phyloP scores from a whole-genome alignment of 306 rosid species.

The Phaseolus lunatus region DNA sequence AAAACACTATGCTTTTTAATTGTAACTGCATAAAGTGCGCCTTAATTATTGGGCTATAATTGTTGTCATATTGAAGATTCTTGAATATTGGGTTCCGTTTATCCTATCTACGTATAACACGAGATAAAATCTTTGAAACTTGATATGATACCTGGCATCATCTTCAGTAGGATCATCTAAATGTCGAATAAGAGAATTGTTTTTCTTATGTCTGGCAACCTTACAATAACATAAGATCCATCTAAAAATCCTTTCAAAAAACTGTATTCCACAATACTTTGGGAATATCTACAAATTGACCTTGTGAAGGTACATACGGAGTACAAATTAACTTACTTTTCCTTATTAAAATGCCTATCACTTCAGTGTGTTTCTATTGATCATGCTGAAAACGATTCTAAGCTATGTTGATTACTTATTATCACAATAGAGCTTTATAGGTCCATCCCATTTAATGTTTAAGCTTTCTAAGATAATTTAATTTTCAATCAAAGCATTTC shows the following conservation, averaged over 20 bases:
- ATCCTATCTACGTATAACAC: conserved; percentile 15
- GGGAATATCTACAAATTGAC: neutral
- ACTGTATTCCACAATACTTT: neutral
- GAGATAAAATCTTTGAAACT: conserved; percentile 30
- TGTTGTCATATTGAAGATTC: neutral
- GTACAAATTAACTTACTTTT: neutral
- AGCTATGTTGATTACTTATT: neutral
- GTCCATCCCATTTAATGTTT: neutral
- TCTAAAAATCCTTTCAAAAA: conserved; percentile 15
- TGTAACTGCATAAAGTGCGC: neutral
- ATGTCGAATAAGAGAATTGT: neutral
- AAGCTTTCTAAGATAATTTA: neutral
- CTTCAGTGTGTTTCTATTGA: neutral
- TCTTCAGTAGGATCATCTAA: conserved; percentile 6
- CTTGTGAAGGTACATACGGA: neutral
- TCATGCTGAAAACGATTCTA: neutral
- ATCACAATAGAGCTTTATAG: neutral
- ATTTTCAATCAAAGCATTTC: neutral
- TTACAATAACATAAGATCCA: conserved; percentile 19
- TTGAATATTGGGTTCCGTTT: conserved; percentile 1
- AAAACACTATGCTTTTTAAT: neutral
- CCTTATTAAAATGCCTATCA: neutral
- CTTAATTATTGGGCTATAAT: neutral
- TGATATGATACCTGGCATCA: neutral
- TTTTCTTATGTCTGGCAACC: neutral